A percentile compares a stretch with the other conserved stretches of the same genome.
Evolutionary conservation across 2,329 filamentous ascomycete genomes (phyloP).

Genomic region (Sporothrix inflata): DNA sequence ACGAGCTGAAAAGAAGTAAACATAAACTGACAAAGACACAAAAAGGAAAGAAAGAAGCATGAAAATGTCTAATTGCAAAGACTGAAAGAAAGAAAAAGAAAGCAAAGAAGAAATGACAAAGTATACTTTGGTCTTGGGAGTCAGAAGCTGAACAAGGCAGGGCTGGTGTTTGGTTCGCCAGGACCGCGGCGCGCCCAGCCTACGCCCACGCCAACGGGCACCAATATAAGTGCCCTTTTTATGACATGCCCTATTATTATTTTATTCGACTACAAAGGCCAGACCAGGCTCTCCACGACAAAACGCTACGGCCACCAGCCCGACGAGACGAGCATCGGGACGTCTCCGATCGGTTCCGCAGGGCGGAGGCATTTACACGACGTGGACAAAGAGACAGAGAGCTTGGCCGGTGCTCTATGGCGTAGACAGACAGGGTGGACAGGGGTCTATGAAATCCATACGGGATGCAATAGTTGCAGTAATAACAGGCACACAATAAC

Average conservation of each 20-base stretch:
- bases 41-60: neutral
- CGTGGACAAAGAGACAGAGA: neutral
- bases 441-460: neutral
- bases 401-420: constrained; percentile 1
- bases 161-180: neutral
- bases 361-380: neutral
- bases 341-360: constrained; percentile 16
- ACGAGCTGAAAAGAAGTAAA: neutral
- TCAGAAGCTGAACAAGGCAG: neutral
- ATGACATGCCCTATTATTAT: too few relatives aligned
- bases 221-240: neutral
- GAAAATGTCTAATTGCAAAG: neutral
- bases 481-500: constrained; percentile 4
- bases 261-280: neutral
- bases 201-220: neutral
- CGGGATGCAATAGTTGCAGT: constrained; percentile 10
- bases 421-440: neutral
- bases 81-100: neutral
- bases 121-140: neutral
- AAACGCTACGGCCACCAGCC: neutral
- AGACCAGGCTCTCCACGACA: neutral
- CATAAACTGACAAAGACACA: neutral
- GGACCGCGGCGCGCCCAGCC: neutral
- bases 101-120: neutral
- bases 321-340: neutral